Evolutionary conservation across 192 early-diverging fungal genomes (phyloP).

Genomic region (Coemansia sp.): DNA sequence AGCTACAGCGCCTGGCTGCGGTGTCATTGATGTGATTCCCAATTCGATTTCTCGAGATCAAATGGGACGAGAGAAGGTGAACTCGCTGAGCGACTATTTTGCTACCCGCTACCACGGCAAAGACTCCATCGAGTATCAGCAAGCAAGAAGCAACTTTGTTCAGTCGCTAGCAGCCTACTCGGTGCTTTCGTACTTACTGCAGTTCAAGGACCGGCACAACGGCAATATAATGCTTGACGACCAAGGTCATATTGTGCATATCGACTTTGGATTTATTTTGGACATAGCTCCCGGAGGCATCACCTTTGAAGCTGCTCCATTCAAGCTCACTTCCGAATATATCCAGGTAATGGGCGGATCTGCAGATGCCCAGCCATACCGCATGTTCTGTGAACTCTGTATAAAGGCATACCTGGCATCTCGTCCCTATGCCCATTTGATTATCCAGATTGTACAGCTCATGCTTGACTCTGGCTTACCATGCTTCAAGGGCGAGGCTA

Average conservation of each 20-base stretch:
- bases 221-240: slow-evolving; percentile 99
- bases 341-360: slow-evolving; percentile 95
- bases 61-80: slow-evolving; percentile 97
- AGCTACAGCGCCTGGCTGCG: slow-evolving; percentile 94
- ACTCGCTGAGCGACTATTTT: slow-evolving; percentile 96
- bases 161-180: slow-evolving; percentile 94
- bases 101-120: slow-evolving; percentile 82
- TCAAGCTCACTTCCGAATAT: slow-evolving; percentile 98
- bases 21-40: slow-evolving; percentile 98
- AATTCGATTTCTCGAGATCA: slow-evolving; percentile 95
- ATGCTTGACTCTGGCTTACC: slow-evolving; percentile 97
- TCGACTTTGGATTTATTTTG: slow-evolving; percentile 99
- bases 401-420: slow-evolving; percentile 90
- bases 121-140: slow-evolving; percentile 87
- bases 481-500: slow-evolving; percentile 93
- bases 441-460: slow-evolving; percentile 82
- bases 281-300: slow-evolving; percentile 98
- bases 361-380: slow-evolving; percentile 72
- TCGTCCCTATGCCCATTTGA: slow-evolving; percentile 88
- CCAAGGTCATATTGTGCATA: slow-evolving; percentile 94
- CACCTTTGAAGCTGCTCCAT: slow-evolving; percentile 92
- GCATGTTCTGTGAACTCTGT: slow-evolving; percentile 84
- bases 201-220: slow-evolving; percentile 99
- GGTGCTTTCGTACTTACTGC: slow-evolving; percentile 88
- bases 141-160: slow-evolving; percentile 92